Conservation (phyloP, 495 filamentous ascomycete genomes). For the Mycothermus thermophilus region DNA sequence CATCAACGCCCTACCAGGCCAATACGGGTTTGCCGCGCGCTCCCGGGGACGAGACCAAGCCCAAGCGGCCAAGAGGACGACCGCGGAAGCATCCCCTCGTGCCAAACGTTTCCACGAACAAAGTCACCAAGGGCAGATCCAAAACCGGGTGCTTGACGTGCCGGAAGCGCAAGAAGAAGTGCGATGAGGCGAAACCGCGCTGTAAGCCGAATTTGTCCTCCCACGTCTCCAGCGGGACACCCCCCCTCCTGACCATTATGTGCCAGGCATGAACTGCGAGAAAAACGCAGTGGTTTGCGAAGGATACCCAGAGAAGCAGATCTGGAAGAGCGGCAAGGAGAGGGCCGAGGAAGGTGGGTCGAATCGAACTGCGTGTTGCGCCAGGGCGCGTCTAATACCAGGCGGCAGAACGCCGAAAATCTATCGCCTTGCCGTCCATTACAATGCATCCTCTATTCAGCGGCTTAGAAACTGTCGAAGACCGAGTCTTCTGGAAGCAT, state of each 20-base stretch:
- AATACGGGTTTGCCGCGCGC: conserved; percentile 6
- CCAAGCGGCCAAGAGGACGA: conserved; percentile 56
- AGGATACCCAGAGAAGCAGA: conserved; percentile 77
- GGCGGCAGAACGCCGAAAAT: conserved; percentile 27
- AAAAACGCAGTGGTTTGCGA: conserved; percentile 91
- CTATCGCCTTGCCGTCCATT: conserved; percentile 38
- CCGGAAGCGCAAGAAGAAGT: conserved; percentile 90
- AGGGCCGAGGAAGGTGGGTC: conserved; percentile 55
- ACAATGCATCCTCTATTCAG: conserved; percentile 67
- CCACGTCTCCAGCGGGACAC: background rate
- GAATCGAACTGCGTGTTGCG: background rate
- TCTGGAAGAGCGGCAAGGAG: conserved; percentile 76
- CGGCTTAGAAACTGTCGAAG: conserved; percentile 73
- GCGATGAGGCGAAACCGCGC: conserved; percentile 81
- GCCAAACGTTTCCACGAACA: conserved; percentile 35
- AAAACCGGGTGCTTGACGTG: conserved; percentile 93
- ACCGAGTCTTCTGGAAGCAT: conserved; percentile 73
- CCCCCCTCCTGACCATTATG: conserved; percentile 11
- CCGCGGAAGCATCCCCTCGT: conserved; percentile 71
- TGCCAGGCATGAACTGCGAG: conserved; percentile 69
- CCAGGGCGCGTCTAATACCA: background rate
- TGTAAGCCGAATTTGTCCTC: conserved; percentile 38
- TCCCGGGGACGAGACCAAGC: conserved; percentile 17
- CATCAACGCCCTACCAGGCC: conserved; percentile 10
- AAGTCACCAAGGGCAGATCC: conserved; percentile 72